Evolutionary conservation across 495 filamentous ascomycete species (phyloP).

Genomic region (Apodospora peruviana): DNA sequence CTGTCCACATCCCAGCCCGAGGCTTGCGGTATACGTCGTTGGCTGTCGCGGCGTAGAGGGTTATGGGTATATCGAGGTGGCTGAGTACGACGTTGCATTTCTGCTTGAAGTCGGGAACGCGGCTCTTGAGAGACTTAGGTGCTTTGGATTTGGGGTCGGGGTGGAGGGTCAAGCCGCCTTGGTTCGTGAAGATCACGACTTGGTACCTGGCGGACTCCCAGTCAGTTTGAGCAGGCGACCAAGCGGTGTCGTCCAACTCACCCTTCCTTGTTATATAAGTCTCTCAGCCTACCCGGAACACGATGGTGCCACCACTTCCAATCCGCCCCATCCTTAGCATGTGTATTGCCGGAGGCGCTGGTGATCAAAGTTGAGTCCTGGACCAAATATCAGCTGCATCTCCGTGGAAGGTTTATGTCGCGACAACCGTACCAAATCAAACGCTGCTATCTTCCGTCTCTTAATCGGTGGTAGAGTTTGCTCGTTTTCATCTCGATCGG

Average conservation of each 20-base stretch:
- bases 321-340: constrained; percentile 62
- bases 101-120: constrained; percentile 70
- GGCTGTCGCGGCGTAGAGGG: constrained; percentile 77
- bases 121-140: constrained; percentile 54
- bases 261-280: constrained; percentile 63
- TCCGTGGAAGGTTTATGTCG: neutral
- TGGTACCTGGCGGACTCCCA: constrained; percentile 52
- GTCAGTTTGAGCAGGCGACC: neutral
- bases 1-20: constrained; percentile 81
- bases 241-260: constrained; percentile 25
- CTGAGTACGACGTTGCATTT: constrained; percentile 64
- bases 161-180: constrained; percentile 71
- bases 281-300: constrained; percentile 59
- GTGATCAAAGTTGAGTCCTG: constrained; percentile 85
- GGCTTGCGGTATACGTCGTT: constrained; percentile 83
- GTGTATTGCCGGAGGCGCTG: constrained; percentile 74
- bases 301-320: constrained; percentile 92
- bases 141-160: constrained; percentile 58
- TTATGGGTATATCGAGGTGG: constrained; percentile 69
- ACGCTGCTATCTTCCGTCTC: constrained; percentile 69
- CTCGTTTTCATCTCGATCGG: constrained; percentile 25
- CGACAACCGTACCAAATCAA: constrained; percentile 65
- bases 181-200: constrained; percentile 81
- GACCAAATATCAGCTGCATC: constrained; percentile 1
- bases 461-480: constrained; percentile 20